phyloP scores from a whole-genome alignment of 768 basidiomycete genomes.

The Pleurotus ostreatus region DNA sequence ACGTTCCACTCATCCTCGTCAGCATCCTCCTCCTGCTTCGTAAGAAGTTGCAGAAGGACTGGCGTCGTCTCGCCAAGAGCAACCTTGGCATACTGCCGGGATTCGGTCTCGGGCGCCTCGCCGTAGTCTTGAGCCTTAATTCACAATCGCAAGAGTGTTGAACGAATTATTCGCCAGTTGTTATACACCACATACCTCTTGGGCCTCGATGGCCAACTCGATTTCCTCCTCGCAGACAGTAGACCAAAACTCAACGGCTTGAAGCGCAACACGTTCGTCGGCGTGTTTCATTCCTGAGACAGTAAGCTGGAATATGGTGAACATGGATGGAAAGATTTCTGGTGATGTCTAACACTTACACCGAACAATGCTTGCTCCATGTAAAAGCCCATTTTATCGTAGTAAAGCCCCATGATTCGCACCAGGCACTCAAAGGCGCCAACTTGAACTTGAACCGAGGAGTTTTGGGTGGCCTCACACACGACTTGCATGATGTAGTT shows the following conservation, averaged over 20 bases:
- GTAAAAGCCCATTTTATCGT: constrained; percentile 98
- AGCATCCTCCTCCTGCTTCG: constrained; percentile 92
- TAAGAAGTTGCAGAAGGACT: constrained; percentile 83
- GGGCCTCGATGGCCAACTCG: constrained; percentile 85
- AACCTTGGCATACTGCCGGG: constrained; percentile 89
- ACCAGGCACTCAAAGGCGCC: constrained; percentile 95
- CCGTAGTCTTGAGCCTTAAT: constrained; percentile 83
- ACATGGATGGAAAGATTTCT: constrained; percentile 9
- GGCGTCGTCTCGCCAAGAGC: constrained; percentile 94
- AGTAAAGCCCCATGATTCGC: constrained; percentile 95
- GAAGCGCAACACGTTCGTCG: constrained; percentile 89
- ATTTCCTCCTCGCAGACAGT: constrained; percentile 98
- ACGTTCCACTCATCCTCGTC: constrained; percentile 99
- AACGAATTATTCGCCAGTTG: neutral
- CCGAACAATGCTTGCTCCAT: constrained; percentile 99
- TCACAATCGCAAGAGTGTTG: constrained; percentile 3
- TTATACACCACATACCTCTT: constrained; percentile 56
- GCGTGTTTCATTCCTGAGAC: constrained; percentile 95
- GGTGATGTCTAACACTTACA: constrained; percentile 43
- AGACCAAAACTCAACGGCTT: constrained; percentile 99
- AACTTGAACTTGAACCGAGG: constrained; percentile 80
- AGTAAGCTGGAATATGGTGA: constrained; percentile 60
- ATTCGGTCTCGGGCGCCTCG: constrained; percentile 80
- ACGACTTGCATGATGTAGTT: constrained; percentile 99
- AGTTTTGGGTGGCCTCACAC: constrained; percentile 94